These are phyloP conservation scores for Purpureocillium lavendulum DNA, from an alignment of 2,329 filamentous ascomycete genomes.

Conservation along the genomic window DNA sequence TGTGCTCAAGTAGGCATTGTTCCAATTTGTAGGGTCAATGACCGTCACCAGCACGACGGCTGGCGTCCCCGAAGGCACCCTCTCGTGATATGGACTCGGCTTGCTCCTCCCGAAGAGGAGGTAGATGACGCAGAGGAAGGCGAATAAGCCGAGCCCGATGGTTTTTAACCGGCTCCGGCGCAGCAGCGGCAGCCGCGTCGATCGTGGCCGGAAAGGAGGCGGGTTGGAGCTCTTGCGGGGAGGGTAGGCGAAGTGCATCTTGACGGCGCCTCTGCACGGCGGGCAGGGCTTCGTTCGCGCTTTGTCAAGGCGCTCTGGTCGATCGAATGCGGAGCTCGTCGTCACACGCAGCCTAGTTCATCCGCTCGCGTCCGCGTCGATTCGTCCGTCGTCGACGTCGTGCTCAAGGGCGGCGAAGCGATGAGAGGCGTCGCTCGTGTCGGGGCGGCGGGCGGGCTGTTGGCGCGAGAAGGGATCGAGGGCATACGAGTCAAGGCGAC, in stretches of 20 bases:
- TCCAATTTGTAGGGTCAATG: slow-evolving; percentile 59
- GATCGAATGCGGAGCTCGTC: too few species aligned
- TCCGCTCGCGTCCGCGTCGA: not conserved
- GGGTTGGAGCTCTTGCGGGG: slow-evolving; percentile 75
- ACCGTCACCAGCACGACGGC: slow-evolving; percentile 77
- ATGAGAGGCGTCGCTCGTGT: not conserved
- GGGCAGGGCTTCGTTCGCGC: not conserved
- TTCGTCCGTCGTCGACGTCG: not conserved
- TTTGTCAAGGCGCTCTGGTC: not conserved
- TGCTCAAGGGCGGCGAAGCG: not conserved
- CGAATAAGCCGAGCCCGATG: slow-evolving; percentile 44
- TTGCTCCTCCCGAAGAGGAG: slow-evolving; percentile 37
- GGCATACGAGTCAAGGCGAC: too few species aligned
- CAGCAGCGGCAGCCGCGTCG: slow-evolving; percentile 41
- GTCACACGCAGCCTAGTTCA: not conserved
- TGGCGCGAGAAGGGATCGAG: too few species aligned
- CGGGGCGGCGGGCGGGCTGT: too few species aligned
- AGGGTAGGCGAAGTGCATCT: slow-evolving; percentile 86
- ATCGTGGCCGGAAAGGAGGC: slow-evolving; percentile 58
- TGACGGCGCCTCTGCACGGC: slow-evolving; percentile 11
- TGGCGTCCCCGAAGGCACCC: slow-evolving; percentile 44
- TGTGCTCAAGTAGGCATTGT: slow-evolving; percentile 58
- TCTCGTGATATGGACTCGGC: slow-evolving; percentile 22
- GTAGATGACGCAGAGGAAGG: slow-evolving; percentile 51
- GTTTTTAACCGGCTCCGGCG: slow-evolving; percentile 57